Evolutionary conservation across 306 rosid species (phyloP).

Genomic region (Geum urbanum): DNA sequence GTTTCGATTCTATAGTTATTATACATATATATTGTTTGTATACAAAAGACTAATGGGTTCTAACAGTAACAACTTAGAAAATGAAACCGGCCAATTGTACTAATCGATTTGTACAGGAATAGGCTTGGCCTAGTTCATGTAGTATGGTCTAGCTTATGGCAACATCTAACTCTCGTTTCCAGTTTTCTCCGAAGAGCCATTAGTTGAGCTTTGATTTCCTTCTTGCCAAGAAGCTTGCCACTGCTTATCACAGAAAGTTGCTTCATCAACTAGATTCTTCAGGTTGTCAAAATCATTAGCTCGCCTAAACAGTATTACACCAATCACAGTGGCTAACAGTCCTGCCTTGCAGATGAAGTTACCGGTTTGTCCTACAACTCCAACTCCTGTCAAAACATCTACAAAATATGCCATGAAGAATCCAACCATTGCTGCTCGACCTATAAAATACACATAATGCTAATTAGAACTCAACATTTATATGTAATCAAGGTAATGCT

Average conservation of each 20-base stretch:
- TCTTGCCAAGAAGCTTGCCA: slow-evolving; percentile 46
- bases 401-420: slow-evolving; percentile 38
- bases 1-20: too few species aligned
- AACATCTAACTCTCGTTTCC: background rate
- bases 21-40: too few species aligned
- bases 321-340: slow-evolving; percentile 28
- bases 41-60: too few species aligned
- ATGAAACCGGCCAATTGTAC: too few species aligned
- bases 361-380: slow-evolving; percentile 39
- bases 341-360: slow-evolving; percentile 41
- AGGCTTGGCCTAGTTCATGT: too few species aligned
- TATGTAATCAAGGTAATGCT: background rate
- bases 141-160: too few species aligned
- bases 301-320: slow-evolving; percentile 27
- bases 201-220: background rate
- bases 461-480: background rate
- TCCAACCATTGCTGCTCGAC: slow-evolving; percentile 50
- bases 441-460: background rate
- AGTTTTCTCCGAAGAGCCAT: background rate
- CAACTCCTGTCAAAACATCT: slow-evolving; percentile 38
- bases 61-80: too few species aligned
- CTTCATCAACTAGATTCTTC: slow-evolving; percentile 36
- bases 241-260: slow-evolving; percentile 40
- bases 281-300: slow-evolving; percentile 27
- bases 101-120: too few species aligned